A percentile compares a stretch with the other conserved stretches of the same genome.
phyloP scores from a whole-genome alignment of 129 eudicot genomes.

The Chrysanthemum seticuspe region DNA sequence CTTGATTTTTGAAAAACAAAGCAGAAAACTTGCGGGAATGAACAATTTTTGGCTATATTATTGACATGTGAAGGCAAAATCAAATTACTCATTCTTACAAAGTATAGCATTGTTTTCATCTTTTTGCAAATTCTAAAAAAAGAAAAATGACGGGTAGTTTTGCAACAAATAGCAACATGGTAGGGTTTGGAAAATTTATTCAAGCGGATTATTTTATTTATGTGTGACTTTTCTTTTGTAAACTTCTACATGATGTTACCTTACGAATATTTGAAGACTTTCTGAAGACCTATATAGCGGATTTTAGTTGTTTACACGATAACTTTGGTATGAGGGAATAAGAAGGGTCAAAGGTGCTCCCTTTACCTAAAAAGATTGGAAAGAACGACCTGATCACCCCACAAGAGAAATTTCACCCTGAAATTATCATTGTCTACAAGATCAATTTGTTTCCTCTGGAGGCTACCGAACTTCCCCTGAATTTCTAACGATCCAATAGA shows the following conservation, averaged over 20 bases:
- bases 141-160: background rate
- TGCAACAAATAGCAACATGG: background rate
- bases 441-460: constrained; percentile 70
- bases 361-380: constrained; percentile 78
- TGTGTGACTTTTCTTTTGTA: background rate
- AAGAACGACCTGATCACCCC: constrained; percentile 92
- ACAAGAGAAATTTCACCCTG: constrained; percentile 57
- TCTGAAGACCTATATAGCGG: background rate
- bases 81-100: background rate
- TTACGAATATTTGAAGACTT: background rate
- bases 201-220: background rate
- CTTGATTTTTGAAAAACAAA: background rate
- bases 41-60: background rate
- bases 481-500: constrained; percentile 73
- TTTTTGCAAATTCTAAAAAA: background rate
- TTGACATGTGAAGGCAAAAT: background rate
- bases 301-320: constrained; percentile 15
- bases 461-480: constrained; percentile 56
- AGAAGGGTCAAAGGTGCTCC: background rate
- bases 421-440: constrained; percentile 79
- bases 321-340: no score
- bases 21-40: background rate
- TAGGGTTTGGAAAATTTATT: background rate
- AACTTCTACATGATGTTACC: background rate
- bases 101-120: background rate